phyloP scores from a whole-genome alignment of 1,284 basidiomycete species.

The Trametes versicolor region DNA sequence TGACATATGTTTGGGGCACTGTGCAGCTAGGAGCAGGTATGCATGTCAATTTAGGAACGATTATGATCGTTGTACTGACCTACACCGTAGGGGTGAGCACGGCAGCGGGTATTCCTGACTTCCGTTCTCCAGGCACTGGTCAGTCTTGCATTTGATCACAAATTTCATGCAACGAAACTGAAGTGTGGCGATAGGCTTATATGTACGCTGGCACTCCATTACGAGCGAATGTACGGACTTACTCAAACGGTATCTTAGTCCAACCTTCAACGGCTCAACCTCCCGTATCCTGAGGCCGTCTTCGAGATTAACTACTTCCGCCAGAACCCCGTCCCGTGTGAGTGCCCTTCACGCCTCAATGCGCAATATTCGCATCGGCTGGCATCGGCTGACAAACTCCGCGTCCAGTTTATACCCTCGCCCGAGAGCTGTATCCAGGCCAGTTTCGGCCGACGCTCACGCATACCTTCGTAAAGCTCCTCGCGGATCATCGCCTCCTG shows the following conservation, averaged over 20 bases:
- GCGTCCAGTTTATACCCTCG: slow-evolving; percentile 81
- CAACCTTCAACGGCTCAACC: slow-evolving; percentile 75
- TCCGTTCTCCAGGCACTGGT: slow-evolving; percentile 82
- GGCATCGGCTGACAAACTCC: neutral
- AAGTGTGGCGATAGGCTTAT: slow-evolving; percentile 56
- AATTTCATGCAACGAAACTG: too few species aligned
- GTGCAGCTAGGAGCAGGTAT: slow-evolving; percentile 69
- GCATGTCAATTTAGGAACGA: slow-evolving; percentile 20
- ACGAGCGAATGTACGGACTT: slow-evolving; percentile 2
- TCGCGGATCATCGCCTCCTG: slow-evolving; percentile 72
- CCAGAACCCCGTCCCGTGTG: slow-evolving; percentile 77
- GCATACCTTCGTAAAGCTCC: slow-evolving; percentile 89
- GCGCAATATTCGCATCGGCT: neutral
- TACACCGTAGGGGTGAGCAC: slow-evolving; percentile 72
- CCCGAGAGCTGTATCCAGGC: slow-evolving; percentile 91
- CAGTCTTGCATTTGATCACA: slow-evolving; percentile 24
- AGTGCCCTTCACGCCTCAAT: slow-evolving; percentile 38
- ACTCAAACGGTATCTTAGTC: slow-evolving; percentile 54
- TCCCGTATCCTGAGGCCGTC: slow-evolving; percentile 85
- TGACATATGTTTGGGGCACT: slow-evolving; percentile 16
- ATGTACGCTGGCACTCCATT: slow-evolving; percentile 46
- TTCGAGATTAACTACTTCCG: slow-evolving; percentile 83
- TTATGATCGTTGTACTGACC: neutral
- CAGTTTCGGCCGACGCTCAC: slow-evolving; percentile 88
- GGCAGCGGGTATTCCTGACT: slow-evolving; percentile 84